Evolutionary conservation across 768 basidiomycete genomes (phyloP), one percentile per base, ranked within the genome.

Genomic region (Kockovaella imperatae): DNA sequence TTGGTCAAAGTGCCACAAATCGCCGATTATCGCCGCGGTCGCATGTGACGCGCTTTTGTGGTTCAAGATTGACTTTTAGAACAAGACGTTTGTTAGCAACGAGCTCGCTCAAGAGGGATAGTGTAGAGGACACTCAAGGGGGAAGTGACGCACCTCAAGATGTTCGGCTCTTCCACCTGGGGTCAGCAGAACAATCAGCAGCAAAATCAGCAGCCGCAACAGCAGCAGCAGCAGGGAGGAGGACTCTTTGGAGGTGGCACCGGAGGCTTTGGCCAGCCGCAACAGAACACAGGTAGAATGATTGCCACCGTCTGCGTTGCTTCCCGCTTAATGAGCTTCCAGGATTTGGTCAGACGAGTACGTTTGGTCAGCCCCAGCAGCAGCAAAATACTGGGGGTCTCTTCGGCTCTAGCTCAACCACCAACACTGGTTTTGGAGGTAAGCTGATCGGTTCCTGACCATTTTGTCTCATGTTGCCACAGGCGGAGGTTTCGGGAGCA

Each of bases 271-370:
- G 61, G 59, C 14, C 61, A 60, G 10, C 23, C 7, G 10, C 40
- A 42, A 29, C 83, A 84, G 32, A 66, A 81, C 3, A 74, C 80
- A 4, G 49, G 49, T 32, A 28, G 36, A 38, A 20, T 20, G 11
- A 8, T 20, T 38, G 36, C 13, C 8, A 20, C 36, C 36, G 8
- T 10, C 18, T 10, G 13, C 13, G 8, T 38, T 20, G 36, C 18
- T 8, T 43, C 39, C 26, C 6, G 30, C 31, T 20, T 35, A 25
- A 35, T 38, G 32, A 25, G 18, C 28, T 17, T 32, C 21, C 23
- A 10, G 85, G 83, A 11, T 87, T 89, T 70, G 83, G 86, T 59
- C 78, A 82, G 50, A 36, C 56, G 13, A 20, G 13, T 14, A 45
- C 57, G 11, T 64, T 67, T 36, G 68, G 65, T 14, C 54, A 68